These are phyloP conservation scores for Coleophoma crateriformis DNA, from an alignment of 2,329 filamentous ascomycete genomes.

Conservation along the genomic window DNA sequence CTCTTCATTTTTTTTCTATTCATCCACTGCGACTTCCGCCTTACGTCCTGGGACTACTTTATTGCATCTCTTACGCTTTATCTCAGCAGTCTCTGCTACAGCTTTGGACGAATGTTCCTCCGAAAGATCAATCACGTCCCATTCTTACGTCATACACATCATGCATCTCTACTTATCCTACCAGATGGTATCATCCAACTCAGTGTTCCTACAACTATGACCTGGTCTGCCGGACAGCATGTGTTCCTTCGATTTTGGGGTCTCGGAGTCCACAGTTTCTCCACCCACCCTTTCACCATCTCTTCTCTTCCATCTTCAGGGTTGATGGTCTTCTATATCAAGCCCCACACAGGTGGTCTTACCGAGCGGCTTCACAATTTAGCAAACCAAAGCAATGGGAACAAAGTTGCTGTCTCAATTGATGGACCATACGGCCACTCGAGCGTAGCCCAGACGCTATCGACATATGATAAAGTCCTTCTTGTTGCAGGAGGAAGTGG, in stretches of 20 bases:
- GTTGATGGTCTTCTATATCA: conserved; percentile 8
- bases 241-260: conserved; percentile 86
- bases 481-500: conserved; percentile 9
- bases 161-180: conserved; percentile 79
- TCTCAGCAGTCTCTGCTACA: conserved; percentile 49
- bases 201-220: conserved; percentile 82
- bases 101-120: conserved; percentile 46
- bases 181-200: conserved; percentile 89
- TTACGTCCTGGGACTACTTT: conserved; percentile 84
- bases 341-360: conserved; percentile 1
- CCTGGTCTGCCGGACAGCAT: conserved; percentile 87
- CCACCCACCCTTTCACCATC: conserved; percentile 88
- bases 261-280: conserved; percentile 65
- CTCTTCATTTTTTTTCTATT: conserved; percentile 79
- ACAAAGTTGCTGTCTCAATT: conserved; percentile 3
- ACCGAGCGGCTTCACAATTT: conserved; percentile 3
- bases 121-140: conserved; percentile 60
- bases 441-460: not conserved
- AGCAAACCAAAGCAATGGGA: not conserved
- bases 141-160: conserved; percentile 64
- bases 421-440: conserved; percentile 11
- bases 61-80: conserved; percentile 75
- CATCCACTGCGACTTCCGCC: conserved; percentile 89
- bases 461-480: conserved; percentile 2
- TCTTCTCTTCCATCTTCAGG: conserved; percentile 52